Base-by-base conservation (phyloP, 2,329 filamentous ascomycete species). In the Aureobasidium vineae region DNA sequence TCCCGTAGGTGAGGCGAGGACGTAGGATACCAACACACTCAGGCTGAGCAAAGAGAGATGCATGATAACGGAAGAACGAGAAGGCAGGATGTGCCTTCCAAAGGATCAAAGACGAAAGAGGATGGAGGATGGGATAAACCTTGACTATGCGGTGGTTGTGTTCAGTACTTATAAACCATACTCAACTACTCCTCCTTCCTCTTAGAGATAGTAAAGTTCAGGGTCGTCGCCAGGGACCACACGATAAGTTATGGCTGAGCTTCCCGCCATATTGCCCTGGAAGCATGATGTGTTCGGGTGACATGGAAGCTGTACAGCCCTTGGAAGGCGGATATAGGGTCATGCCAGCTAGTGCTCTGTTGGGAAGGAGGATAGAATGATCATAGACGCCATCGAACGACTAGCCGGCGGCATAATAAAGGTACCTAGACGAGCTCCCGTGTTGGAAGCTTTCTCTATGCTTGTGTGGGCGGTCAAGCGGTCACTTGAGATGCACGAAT, bases 1-100 rank as follows among this genome's bases (percentile, higher is more conserved):
- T 36, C 47, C 63, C 16, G 66, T 68, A 19, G 73, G 73, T 16
- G 70, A 71, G 40, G 73, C 71, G 45, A 67, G 36, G 11, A 68
- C 69, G 28, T 63, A 64, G 3, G 70, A 66, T 15, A 70, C 61
- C 36, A 72, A 53, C 21, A 69, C 68, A 43, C 67, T 69, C 47
- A 69, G 43, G 23, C 65, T 53, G 33, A 73, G 49, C 26, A 70
- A 36, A 54, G 68, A 69, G 67, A 72, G 70, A 33, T 70, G 63
- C 70, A 73, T 73, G 28, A 7, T 64, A 31, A 38, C 16, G 26
- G 38, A 61, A 15, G 45, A 21, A 19, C 21, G 8, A 47, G 45
- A 40, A 52, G 59, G 31, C 33, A 40, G 3, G 1, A 15, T 63
- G 7, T 50, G 36, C 59, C 59, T 52, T 7, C 15, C n/a, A 41